Evolutionary conservation across 139 green algal genomes (phyloP), one percentile per base, ranked within the genome.

Genomic region (Tetraselmis chui): DNA sequence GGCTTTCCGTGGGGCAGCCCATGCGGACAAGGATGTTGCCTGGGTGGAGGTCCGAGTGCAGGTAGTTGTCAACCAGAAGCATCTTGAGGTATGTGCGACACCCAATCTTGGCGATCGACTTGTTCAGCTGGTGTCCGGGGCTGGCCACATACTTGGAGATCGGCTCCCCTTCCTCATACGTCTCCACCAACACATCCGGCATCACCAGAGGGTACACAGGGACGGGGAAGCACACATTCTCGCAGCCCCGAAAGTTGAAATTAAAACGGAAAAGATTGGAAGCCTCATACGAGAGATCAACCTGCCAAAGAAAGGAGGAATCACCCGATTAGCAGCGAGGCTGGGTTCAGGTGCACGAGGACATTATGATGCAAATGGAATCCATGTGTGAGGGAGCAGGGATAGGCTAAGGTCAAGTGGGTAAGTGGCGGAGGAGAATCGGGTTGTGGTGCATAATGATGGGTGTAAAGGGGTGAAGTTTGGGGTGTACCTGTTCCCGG

Each of bases 11-110:
- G 45, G 5, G 86, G 0, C 89, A 82, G 26, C 92, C 88, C 75
- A 95, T 86, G 1, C 87, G 86, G 28, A 97, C 94, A 27, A 98
- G 86, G 82, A 98, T 98, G 88, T 98, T 98, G 76, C 94, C 92
- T 0, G 90, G 29, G 75, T 81, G 77, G 86, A 99, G 86, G 85
- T 99, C 97, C 0, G 93, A 93, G 86, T 99, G 97, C 24, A 99
- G 93, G 31, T 98, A 92, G 90, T 98, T 99, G 91, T 99, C 93
- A n/a, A 97, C 83, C 31, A 98, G 84, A 89, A 98, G 92, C 93
- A 97, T 98, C 87, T 98, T 89, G 59, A 99, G 87, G 91, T 98
- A 98, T 45, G 88, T 92, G 76, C 87, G 85, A n/a, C 87, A 89
- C 27, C 94, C 94, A 26, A 97, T 87, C 79, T 90, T 81, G 1